Percentiles rank a stretch among this genome's conserved stretches.
These are phyloP conservation scores for Fusarium sp. DNA, from an alignment of 2,329 filamentous ascomycete genomes.

Conservation along the genomic window DNA sequence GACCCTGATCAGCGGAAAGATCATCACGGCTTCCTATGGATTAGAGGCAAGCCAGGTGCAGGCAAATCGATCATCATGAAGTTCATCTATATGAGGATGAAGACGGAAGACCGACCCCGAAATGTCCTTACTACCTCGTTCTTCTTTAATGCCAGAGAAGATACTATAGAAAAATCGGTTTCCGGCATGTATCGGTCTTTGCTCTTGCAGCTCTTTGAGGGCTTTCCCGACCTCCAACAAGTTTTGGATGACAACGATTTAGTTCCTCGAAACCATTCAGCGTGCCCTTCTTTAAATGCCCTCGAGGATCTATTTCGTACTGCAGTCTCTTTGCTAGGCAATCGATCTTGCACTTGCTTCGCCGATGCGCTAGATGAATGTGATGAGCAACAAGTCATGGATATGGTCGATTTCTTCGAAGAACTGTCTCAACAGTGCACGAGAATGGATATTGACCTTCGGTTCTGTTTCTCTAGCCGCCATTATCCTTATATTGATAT, in stretches of 20 bases:
- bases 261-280: not conserved
- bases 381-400: constrained; percentile 56
- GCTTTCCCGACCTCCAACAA: constrained; percentile 53
- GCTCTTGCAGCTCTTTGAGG: constrained; percentile 61
- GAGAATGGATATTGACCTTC: constrained; percentile 38
- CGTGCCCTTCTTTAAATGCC: not conserved
- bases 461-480: constrained; percentile 62
- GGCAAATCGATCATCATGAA: constrained; percentile 66
- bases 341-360: constrained; percentile 34
- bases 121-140: constrained; percentile 56
- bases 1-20: not conserved
- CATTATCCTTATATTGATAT: constrained; percentile 62
- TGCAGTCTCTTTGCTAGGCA: not conserved
- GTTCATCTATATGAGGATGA: constrained; percentile 48
- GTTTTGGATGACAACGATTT: constrained; percentile 49
- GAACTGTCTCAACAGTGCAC: constrained; percentile 52
- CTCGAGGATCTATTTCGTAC: constrained; percentile 17
- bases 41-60: constrained; percentile 62
- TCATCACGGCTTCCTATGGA: constrained; percentile 60
- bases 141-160: constrained; percentile 67
- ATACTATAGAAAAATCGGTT: constrained; percentile 61
- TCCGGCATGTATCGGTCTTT: constrained; percentile 67
- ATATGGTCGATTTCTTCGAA: constrained; percentile 62
- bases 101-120: not conserved
- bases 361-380: constrained; percentile 66